Evolutionary conservation across 2,329 filamentous ascomycete species (phyloP), one percentile per base, ranked within the genome.

Genomic region (Claviceps arundinis): DNA sequence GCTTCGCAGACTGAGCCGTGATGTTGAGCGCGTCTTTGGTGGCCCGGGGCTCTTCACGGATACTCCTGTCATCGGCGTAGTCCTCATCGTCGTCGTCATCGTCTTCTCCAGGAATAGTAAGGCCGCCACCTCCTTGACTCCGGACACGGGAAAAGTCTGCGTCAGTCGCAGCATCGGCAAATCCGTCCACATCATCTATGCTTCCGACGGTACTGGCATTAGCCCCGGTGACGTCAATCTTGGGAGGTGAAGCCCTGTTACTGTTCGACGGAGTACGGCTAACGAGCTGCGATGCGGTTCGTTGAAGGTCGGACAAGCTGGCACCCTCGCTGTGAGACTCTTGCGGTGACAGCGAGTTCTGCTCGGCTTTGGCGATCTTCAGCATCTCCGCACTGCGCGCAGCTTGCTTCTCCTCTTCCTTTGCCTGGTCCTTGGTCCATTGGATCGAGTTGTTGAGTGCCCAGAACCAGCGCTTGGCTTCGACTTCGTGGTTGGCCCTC

Each of bases 381-480:
- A 95, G 69, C 38, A 84, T 76, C 66, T 93, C 88, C 5, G 84
- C 85, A 60, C 84, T 86, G 52, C 82, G 82, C 7, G 81, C 81
- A 37, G 82, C 82, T 55, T 89, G 82, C 58, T 77, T 82, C 63
- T 91, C 85, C 61, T 96, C 91, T 65, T 95, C 89, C 59, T 86
- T 90, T 7, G 89, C 90, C 69, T 97, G 93, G 62, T 98, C 93
- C 68, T 98, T 98, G 56, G 89, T 85, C 86, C 89, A 97, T 65
- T 97, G 93, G 48, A 98, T 98, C 5, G 93, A 91, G 65, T 98
- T 98, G 71, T 98, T 98, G 56, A 98, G 74, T 0, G 93, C 88
- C 93, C 93, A 98, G 68, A 94, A 98, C 93, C 93, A 98, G 52
- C 93, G 81, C 70, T 98, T 98, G 5, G 93, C 91, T 68, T 98